A percentile compares a stretch with the other conserved stretches of the same genome.
These are phyloP conservation scores for Capronia epimyces DNA, from an alignment of 2,329 filamentous ascomycete genomes.

Conservation along the genomic window DNA sequence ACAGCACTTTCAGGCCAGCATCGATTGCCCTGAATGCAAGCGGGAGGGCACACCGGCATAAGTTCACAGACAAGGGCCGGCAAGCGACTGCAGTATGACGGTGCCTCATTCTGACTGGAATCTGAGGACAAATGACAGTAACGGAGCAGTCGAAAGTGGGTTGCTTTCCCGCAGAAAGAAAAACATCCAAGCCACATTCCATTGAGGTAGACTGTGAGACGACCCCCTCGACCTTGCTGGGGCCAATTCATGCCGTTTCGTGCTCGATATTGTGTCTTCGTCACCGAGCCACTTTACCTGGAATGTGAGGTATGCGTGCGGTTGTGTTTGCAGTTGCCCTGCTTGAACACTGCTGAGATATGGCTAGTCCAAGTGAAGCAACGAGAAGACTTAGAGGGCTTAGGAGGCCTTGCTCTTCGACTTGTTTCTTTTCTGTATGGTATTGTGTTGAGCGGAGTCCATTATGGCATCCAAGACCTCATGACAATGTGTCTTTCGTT, in stretches of 20 bases:
- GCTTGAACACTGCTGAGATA: not conserved
- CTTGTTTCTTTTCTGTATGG: no score
- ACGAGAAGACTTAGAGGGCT: no score
- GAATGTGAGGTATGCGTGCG: not conserved
- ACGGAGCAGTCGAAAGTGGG: not conserved
- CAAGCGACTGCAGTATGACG: not conserved
- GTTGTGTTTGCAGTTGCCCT: not conserved
- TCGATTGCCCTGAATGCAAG: not conserved
- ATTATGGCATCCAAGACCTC: no score
- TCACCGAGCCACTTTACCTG: not conserved
- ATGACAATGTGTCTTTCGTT: no score
- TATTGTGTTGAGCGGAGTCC: not conserved
- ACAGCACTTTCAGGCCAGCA: not conserved
- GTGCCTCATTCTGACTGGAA: not conserved
- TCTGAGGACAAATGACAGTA: not conserved
- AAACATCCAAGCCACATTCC: not conserved
- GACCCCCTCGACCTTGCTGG: not conserved
- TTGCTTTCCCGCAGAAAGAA: not conserved
- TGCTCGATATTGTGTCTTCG: not conserved
- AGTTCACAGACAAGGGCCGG: not conserved
- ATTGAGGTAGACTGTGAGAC: not conserved
- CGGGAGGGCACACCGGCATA: not conserved
- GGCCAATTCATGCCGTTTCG: not conserved
- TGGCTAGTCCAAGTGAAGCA: not conserved
- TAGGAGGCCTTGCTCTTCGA: no score